phyloP scores from a whole-genome alignment of 805 yeast species.

The Schizosaccharomyces japonicus region DNA sequence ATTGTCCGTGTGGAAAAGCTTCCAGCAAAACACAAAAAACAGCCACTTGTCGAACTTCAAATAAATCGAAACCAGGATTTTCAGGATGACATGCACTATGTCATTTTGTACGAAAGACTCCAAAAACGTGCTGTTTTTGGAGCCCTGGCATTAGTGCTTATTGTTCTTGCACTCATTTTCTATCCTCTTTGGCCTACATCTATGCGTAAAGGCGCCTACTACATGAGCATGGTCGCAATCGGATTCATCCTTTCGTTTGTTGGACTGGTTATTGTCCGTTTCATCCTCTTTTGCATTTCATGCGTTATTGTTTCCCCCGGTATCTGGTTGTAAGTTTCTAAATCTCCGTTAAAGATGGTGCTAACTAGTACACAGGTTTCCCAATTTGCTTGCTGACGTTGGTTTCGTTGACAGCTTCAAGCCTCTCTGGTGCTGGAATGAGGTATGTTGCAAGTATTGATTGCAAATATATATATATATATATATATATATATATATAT shows the following conservation, averaged over 20 bases:
- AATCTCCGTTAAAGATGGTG: too few species aligned
- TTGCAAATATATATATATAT: too few species aligned
- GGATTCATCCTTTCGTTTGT: conserved; percentile 56
- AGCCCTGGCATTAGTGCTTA: conserved; percentile 41
- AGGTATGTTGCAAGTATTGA: too few species aligned
- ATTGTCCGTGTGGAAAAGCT: conserved; percentile 3
- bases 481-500: too few species aligned
- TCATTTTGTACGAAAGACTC: conserved; percentile 61
- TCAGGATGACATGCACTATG: conserved; percentile 32
- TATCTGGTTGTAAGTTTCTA: too few species aligned
- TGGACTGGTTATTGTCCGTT: conserved; percentile 52
- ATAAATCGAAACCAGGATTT: conserved; percentile 14
- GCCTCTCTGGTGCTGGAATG: conserved; percentile 22
- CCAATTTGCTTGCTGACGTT: conserved; percentile 84
- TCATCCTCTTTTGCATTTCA: conserved; percentile 41
- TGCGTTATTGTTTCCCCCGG: conserved; percentile 39
- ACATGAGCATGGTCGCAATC: conserved; percentile 51
- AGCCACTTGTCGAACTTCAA: background rate
- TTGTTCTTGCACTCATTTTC: conserved; percentile 36
- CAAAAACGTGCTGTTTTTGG: conserved; percentile 39
- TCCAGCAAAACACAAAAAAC: background rate
- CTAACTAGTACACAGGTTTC: too few species aligned
- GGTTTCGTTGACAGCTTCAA: conserved; percentile 78
- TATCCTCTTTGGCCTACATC: conserved; percentile 90
- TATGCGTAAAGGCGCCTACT: conserved; percentile 82